A percentile compares a stretch with the other conserved stretches of the same genome.
Conservation (phyloP, 176 grass and related monocot genomes). For the Oryza nivara region DNA sequence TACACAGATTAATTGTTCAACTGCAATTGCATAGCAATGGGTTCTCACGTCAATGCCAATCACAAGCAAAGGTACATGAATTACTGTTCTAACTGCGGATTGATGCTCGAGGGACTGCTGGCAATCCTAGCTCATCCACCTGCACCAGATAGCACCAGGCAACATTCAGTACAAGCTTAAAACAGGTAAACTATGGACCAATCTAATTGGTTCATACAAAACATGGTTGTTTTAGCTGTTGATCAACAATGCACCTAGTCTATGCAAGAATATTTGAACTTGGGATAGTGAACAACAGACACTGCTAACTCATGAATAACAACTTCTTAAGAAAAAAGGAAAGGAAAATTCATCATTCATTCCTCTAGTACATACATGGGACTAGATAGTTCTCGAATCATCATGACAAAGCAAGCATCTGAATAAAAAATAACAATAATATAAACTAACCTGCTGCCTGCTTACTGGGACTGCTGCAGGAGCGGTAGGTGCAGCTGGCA, state of each 20-base stretch:
- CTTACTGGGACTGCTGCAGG: conserved; percentile 52
- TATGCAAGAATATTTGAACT: background rate
- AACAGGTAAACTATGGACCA: background rate
- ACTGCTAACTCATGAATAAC: background rate
- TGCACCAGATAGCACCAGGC: conserved; percentile 46
- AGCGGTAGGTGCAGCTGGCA: conserved; percentile 71
- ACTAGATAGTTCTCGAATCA: background rate
- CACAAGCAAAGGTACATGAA: background rate
- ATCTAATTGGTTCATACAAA: background rate
- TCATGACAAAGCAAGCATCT: background rate
- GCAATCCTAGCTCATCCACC: conserved; percentile 82
- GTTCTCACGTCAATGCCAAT: conserved; percentile 39
- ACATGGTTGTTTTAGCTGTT: background rate
- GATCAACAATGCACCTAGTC: background rate
- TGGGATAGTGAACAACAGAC: background rate
- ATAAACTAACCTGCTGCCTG: conserved; percentile 46
- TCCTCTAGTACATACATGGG: background rate
- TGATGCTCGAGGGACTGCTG: conserved; percentile 72
- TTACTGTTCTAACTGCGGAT: conserved; percentile 60
- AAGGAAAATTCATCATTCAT: background rate
- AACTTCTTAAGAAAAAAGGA: background rate
- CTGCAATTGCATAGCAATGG: background rate
- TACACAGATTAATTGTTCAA: conserved; percentile 35
- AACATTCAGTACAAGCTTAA: conserved; percentile 6
- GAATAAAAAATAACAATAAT: background rate